Conservation (phyloP, 1,284 basidiomycete genomes). For the Kwoniella shivajii region DNA sequence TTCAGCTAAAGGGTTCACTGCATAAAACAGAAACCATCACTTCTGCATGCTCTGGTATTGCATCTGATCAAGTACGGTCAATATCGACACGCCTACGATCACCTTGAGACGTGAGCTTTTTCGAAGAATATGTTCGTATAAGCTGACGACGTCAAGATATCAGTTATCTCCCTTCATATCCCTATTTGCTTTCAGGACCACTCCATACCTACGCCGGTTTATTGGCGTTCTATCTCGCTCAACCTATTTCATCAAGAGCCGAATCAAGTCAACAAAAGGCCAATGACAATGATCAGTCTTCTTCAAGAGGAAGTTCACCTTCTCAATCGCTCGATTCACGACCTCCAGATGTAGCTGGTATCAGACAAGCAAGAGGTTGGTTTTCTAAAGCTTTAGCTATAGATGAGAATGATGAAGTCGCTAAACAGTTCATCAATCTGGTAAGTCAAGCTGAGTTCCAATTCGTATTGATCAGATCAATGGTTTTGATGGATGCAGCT, state of each 20-base stretch:
- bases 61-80: slow-evolving; percentile 63
- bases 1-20: background rate
- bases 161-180: slow-evolving; percentile 82
- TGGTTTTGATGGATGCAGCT: background rate
- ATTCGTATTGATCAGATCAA: too few relatives aligned
- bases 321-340: background rate
- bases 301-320: background rate
- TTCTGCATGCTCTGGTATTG: slow-evolving; percentile 73
- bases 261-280: background rate
- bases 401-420: slow-evolving; percentile 32
- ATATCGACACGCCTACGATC: slow-evolving; percentile 72
- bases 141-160: background rate
- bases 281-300: background rate
- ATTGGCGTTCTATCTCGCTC: slow-evolving; percentile 61
- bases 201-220: slow-evolving; percentile 82
- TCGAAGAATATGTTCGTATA: background rate
- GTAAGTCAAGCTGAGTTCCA: slow-evolving; percentile 20
- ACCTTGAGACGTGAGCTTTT: slow-evolving; percentile 81
- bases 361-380: slow-evolving; percentile 36
- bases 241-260: slow-evolving; percentile 28
- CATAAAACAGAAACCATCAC: slow-evolving; percentile 63
- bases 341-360: slow-evolving; percentile 11
- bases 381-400: slow-evolving; percentile 40
- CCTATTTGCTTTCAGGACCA: slow-evolving; percentile 75
- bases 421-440: slow-evolving; percentile 34